These are phyloP conservation scores for Naganishia kalamii DNA, from an alignment of 768 basidiomycete species.

Conservation along the genomic window DNA sequence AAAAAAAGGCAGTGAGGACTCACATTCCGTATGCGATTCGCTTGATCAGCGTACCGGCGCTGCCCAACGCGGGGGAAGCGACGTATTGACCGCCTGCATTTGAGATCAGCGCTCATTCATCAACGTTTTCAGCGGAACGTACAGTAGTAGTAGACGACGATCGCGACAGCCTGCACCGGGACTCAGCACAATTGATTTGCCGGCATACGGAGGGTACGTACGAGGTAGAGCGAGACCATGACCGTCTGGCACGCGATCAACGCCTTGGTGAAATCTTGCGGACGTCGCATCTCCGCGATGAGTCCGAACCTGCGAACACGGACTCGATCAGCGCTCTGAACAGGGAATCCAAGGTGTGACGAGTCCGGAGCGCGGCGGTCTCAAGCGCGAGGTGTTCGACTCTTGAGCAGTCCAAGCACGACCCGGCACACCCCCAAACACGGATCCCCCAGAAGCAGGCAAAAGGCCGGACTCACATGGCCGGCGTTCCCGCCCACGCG, in stretches of 20 bases:
- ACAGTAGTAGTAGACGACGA: conserved; percentile 26
- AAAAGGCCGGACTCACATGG: conserved; percentile 9
- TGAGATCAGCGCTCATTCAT: no score
- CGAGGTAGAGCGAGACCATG: conserved; percentile 23
- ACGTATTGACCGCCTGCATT: conserved; percentile 42
- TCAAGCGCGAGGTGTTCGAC: no score
- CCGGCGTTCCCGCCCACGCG: conserved; percentile 35
- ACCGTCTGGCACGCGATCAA: conserved; percentile 31
- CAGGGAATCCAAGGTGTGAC: no score
- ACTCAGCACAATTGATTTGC: background rate
- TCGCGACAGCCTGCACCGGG: conserved; percentile 6
- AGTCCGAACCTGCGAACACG: conserved; percentile 19
- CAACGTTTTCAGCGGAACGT: no score
- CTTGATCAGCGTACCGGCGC: conserved; percentile 38
- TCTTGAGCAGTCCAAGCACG: no score
- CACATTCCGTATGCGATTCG: conserved; percentile 33
- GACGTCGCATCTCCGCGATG: conserved; percentile 46
- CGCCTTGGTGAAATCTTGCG: conserved; percentile 40
- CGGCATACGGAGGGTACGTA: background rate
- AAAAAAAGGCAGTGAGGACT: background rate
- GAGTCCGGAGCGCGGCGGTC: no score
- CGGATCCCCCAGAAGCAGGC: background rate
- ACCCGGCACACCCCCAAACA: no score
- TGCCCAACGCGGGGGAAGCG: conserved; percentile 43
- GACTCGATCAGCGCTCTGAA: no score